These are phyloP conservation scores for Ogataea haglerorum DNA, from an alignment of 805 yeast species.

Conservation along the genomic window DNA sequence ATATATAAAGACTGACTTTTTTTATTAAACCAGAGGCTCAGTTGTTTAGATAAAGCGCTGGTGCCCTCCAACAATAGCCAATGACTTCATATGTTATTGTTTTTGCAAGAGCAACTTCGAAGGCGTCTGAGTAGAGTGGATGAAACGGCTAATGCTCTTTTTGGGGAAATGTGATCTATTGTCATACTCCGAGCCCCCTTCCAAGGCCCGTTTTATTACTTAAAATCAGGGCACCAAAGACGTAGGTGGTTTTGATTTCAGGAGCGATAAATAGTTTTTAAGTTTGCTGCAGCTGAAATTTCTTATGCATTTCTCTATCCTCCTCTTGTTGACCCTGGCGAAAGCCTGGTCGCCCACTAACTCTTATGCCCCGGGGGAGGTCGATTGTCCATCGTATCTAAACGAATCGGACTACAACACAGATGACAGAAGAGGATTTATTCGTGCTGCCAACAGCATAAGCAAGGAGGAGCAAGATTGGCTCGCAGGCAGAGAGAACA, in stretches of 20 bases:
- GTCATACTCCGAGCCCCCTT: no score
- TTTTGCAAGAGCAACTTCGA: no score
- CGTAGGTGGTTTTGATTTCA: neutral
- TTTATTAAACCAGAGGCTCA: no score
- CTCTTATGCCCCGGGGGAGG: slow-evolving; percentile 59
- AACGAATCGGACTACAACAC: slow-evolving; percentile 17
- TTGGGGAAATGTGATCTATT: no score
- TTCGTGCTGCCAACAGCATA: slow-evolving; percentile 47
- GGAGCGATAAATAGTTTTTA: no score
- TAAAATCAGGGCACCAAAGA: neutral
- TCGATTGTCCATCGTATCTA: slow-evolving; percentile 47
- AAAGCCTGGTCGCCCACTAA: slow-evolving; percentile 52
- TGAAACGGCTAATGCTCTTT: no score
- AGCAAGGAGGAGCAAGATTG: slow-evolving; percentile 49
- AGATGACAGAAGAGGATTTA: slow-evolving; percentile 20
- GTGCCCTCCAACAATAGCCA: neutral
- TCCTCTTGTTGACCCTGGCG: slow-evolving; percentile 2
- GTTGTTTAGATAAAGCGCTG: neutral
- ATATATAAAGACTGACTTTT: no score
- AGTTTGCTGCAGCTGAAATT: neutral
- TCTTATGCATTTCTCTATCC: slow-evolving; percentile 1
- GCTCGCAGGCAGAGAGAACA: slow-evolving; percentile 46
- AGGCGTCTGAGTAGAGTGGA: no score
- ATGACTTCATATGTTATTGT: neutral
- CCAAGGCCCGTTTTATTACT: no score